Conservation (phyloP, 192 early-diverging fungal species). For the Podila minutissima region DNA sequence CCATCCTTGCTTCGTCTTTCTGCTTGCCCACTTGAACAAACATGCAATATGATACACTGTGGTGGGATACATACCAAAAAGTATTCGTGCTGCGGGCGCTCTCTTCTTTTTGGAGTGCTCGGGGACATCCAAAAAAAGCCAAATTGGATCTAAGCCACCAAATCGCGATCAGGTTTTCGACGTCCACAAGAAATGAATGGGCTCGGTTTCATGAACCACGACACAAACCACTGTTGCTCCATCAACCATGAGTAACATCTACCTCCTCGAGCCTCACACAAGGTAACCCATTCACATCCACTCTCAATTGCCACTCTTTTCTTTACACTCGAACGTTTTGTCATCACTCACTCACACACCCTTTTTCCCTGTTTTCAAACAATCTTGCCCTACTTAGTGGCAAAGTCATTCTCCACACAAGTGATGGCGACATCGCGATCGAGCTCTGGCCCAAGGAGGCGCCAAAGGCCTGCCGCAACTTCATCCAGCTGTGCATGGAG, state of each 20-base stretch:
- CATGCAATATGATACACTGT: too few species aligned
- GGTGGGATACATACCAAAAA: too few species aligned
- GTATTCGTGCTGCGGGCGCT: too few species aligned
- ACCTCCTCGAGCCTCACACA: slow-evolving; percentile 64
- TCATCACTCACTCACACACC: not conserved
- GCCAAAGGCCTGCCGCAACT: slow-evolving; percentile 93
- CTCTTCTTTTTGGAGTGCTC: too few species aligned
- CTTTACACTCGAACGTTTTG: too few species aligned
- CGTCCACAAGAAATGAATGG: too few species aligned
- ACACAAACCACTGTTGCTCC: not conserved
- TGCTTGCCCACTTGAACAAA: not conserved
- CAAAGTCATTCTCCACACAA: slow-evolving; percentile 86
- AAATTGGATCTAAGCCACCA: too few species aligned
- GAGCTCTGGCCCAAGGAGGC: slow-evolving; percentile 96
- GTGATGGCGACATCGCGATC: slow-evolving; percentile 86
- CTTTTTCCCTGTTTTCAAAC: not conserved
- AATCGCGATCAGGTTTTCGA: too few species aligned
- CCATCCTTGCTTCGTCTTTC: not conserved
- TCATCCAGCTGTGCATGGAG: slow-evolving; percentile 92
- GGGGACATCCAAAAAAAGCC: too few species aligned
- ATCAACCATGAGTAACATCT: slow-evolving; percentile 60
- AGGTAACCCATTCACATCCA: slow-evolving; percentile 45
- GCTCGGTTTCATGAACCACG: not conserved
- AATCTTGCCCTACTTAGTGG: slow-evolving; percentile 48
- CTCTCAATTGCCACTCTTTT: not conserved